These are phyloP conservation scores for Colletotrichum simmondsii DNA, from an alignment of 2,329 filamentous ascomycete species.

Conservation along the genomic window DNA sequence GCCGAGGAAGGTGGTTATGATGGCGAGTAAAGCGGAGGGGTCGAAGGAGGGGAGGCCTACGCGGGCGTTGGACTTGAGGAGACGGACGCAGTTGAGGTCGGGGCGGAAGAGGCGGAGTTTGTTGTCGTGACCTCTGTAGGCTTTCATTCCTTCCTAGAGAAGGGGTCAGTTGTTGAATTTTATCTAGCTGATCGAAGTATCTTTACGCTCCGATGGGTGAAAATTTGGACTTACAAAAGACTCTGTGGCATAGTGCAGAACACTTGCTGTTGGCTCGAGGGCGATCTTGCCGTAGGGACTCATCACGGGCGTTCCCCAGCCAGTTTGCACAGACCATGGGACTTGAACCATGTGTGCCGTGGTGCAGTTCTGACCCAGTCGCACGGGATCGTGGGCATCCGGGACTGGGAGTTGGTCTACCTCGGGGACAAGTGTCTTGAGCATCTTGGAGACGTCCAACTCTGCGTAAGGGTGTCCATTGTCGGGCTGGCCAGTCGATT, in stretches of 20 bases:
- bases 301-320: conserved; percentile 74
- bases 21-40: conserved; percentile 69
- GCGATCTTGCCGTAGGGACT: conserved; percentile 73
- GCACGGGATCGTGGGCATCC: not conserved
- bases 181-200: no score
- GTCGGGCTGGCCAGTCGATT: conserved; percentile 12
- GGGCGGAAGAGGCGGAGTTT: conserved; percentile 76
- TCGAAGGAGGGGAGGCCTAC: conserved; percentile 75
- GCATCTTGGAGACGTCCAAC: conserved; percentile 71
- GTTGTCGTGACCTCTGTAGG: conserved; percentile 76
- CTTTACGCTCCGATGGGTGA: no score
- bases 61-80: conserved; percentile 58
- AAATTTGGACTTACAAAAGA: conserved; percentile 61
- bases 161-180: no score
- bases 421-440: conserved; percentile 64
- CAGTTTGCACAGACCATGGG: conserved; percentile 67
- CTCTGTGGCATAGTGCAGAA: conserved; percentile 80
- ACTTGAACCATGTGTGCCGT: conserved; percentile 76
- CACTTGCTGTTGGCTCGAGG: conserved; percentile 75
- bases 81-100: conserved; percentile 69
- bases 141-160: conserved; percentile 69
- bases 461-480: conserved; percentile 61
- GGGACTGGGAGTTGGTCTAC: not conserved
- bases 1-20: conserved; percentile 69
- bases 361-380: conserved; percentile 8